Conservation (phyloP, 2,329 filamentous ascomycete species). For the Cladophialophora bantiana region DNA sequence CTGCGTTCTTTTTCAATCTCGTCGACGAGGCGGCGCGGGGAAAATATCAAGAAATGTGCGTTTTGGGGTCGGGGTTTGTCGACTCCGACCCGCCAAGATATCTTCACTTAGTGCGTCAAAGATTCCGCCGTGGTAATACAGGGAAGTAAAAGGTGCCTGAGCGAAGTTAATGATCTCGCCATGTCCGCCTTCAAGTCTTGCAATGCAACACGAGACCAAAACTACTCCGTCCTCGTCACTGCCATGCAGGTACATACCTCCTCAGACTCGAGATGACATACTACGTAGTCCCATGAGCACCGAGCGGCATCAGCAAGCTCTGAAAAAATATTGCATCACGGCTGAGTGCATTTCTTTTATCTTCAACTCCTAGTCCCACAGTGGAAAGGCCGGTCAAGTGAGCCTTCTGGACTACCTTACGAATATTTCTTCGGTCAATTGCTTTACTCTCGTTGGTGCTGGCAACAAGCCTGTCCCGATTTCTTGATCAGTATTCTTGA, state of each 20-base stretch:
- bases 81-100: slow-evolving; percentile 1
- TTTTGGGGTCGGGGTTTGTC: background rate
- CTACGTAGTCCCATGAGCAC: background rate
- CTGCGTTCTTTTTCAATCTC: background rate
- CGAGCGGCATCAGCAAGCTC: background rate
- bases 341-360: background rate
- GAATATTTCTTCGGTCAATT: too few relatives aligned
- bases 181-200: too few relatives aligned
- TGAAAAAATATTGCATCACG: background rate
- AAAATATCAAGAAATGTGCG: slow-evolving; percentile 7
- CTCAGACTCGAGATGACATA: background rate
- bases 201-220: too few relatives aligned
- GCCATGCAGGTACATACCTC: background rate
- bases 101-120: background rate
- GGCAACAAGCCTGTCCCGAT: too few relatives aligned
- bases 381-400: background rate
- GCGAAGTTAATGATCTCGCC: background rate
- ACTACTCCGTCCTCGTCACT: background rate
- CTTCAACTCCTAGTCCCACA: background rate
- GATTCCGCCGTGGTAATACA: background rate
- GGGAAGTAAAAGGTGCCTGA: background rate
- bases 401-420: background rate
- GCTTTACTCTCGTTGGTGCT: too few relatives aligned
- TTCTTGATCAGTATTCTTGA: too few relatives aligned
- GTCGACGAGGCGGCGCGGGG: background rate